Base-by-base conservation (phyloP, 805 yeast species). In the Saturnispora saitoi region DNA sequence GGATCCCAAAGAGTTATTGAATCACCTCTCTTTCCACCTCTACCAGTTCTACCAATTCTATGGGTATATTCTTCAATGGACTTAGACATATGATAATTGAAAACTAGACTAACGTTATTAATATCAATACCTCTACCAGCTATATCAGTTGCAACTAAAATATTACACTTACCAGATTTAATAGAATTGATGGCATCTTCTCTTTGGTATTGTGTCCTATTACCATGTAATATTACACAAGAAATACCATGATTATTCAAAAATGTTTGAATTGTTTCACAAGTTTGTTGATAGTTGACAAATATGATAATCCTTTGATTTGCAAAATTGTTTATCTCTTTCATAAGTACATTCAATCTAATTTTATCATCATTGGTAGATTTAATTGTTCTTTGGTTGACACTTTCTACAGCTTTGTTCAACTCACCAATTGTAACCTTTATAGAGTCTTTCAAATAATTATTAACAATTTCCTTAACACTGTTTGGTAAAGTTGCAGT, bases 71-170 rank as follows among this genome's bases (percentile, higher is more conserved):
- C 90, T 53, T 89, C 96, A 41, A 89, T 76, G 31, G 72, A 71
- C 53, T 73, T 77, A 9, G 89, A 69, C 90, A 90, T 83, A 56
- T 91, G 96, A 60, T 75, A 90, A 63, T 91, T 93, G 19, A 93
- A 64, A 9, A 91, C 98, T 32, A 90, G 63, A 0, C 93, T 78
- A 7, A 91, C 95, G 56, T 86, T 76, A 56, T 86, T 76, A n/a
- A 91, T 81, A 64, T 93, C 98, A 41, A 91, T 78, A 62, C 99
- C 99, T 68, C 99, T 77, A 3, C 96, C 95, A 0, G 97, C 97
- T 22, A 91, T 88, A 63, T 91, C 96, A 0, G 98, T 93, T 3
- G 97, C 98, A 15, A 91, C 81, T 39, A 91, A 66, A 6, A 86
- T 70, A 45, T 80, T 81, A 0, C 75, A 75, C 22, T 68, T 65